Evolutionary conservation across 2,329 filamentous ascomycete genomes (phyloP), one percentile per base, ranked within the genome.

Genomic region (Pseudonectria buxi): DNA sequence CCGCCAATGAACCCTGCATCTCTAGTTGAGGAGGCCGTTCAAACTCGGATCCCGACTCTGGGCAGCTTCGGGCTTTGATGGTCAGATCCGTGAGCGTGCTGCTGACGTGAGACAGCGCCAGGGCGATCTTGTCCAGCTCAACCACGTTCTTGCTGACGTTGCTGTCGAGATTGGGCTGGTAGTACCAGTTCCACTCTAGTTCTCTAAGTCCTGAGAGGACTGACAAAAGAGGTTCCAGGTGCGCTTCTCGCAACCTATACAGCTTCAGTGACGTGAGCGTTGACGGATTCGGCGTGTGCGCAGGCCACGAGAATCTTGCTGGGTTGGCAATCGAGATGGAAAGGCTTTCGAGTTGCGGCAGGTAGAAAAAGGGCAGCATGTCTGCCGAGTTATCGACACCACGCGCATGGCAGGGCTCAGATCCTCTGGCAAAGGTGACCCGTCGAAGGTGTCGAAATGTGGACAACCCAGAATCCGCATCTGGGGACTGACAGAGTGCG

Each of bases 251-350:
- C 4, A 44, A 16, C 3, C 45, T 29, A 12, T 26, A 26, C 4
- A 47, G 16, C 2, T 40, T 33, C n/a, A 47, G 15, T 0, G 30
- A 37, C 7, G 28, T 24, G 4, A 46, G 10, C 1, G 15, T 22
- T 4, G 4, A 6, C 7, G 39, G 38, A 1, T 5, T 22, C 10
- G 42, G 44, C 2, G 13, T 18, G 9, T 11, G 6, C 3, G 2
- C 10, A 2, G 42, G 44, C 40, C 42, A 45, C 3, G 24, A 4
- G 10, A 49, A 45, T 0, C 33, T 18, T 1, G 5, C 15, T 0
- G 42, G 39, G 13, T 47, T 47, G 4, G 40, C 40, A 6, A 46
- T 37, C 2, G 43, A 39, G 4, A 37, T 4, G 0, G 33, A 38
- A 4, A 47, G 30, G 13, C 7, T 4, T 15, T 24, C 6, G 11